phyloP scores from a whole-genome alignment of 148 eudicot species.

The Rhododendron kiyosumense region DNA sequence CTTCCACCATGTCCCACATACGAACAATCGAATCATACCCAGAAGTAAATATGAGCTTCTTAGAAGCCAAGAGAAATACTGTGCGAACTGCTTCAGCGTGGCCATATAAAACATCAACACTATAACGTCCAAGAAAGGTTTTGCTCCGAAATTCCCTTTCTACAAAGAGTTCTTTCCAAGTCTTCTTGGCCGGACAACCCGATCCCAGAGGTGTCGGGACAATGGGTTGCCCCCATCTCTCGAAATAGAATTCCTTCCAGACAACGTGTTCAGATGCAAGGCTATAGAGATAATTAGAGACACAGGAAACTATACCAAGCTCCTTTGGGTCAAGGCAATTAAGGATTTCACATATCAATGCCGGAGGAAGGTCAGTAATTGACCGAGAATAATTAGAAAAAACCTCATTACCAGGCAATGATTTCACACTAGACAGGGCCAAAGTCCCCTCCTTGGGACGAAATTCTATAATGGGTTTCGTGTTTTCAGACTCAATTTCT shows the following conservation, averaged over 20 bases:
- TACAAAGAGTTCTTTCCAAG: conserved; percentile 91
- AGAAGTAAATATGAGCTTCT: conserved; percentile 71
- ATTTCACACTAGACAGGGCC: conserved; percentile 15
- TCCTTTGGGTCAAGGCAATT: conserved; percentile 90
- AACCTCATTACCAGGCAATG: conserved; percentile 30
- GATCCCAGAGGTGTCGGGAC: conserved; percentile 23
- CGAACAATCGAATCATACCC: conserved; percentile 83
- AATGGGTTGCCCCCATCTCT: conserved; percentile 88
- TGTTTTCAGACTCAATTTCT: conserved; percentile 29
- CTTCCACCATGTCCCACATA: conserved; percentile 94
- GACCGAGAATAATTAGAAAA: conserved; percentile 29
- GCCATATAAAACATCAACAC: conserved; percentile 58
- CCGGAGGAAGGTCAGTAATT: conserved; percentile 73
- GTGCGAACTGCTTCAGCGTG: conserved; percentile 75
- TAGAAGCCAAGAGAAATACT: conserved; percentile 67
- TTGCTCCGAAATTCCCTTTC: conserved; percentile 87
- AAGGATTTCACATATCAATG: conserved; percentile 74
- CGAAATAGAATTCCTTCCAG: conserved; percentile 91
- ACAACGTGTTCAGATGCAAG: conserved; percentile 71
- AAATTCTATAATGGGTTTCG: conserved; percentile 17
- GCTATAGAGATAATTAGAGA: conserved; percentile 52
- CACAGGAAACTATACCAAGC: conserved; percentile 89
- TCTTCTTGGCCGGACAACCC: conserved; percentile 51
- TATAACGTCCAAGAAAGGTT: conserved; percentile 71
- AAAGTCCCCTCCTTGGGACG: conserved; percentile 25